Base-by-base conservation (phyloP, 441 rosid species). In the Erodium chrysanthum region DNA sequence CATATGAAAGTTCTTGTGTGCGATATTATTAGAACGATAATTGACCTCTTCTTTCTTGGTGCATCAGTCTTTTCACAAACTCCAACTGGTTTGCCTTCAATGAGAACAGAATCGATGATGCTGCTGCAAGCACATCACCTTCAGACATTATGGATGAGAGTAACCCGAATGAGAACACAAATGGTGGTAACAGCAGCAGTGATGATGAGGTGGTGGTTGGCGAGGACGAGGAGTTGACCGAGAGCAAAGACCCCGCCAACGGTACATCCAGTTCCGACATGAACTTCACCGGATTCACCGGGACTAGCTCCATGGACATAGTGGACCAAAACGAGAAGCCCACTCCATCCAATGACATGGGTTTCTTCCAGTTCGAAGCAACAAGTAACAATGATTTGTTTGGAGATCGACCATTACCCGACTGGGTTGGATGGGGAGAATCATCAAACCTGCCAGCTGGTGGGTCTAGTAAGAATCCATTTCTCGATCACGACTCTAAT, bases 31-130 rank as follows among this genome's bases (percentile, higher is more conserved):
- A 42, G 14, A 42, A 42, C 2, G 48, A 12, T 42, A 3, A 42
- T 42, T 42, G 48, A 42, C 48, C 48, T 44, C 52, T 12, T 27
- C 71, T 64, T 66, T 65, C 67, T 71, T 67, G 66, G 60, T 80
- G 88, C 85, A 78, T 84, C 85, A 87, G 91, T 78, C 79, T 91
- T 58, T 93, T 95, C 81, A 88, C 97, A 71, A 90, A 91, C 74
- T 90, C 99, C 63, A 80, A 95, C 81, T 94, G 99, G 99, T 94
- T 94, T 80, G 90, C 97, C 9, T 95, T 87, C 83, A 89, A 91
- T 83, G 97, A 90, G 7, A 23, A 61, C 65, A 61, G 33, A 48
- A 73, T 78, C 40, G 87, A 79, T 66, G 76, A 75, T 72, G 86
- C 85, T 65, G 78, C 85, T 65, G 72, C 73, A 21, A 83, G 88